Evolutionary conservation across 352 stramenopile species (phyloP).

Genomic region (Phytophthora constricta): DNA sequence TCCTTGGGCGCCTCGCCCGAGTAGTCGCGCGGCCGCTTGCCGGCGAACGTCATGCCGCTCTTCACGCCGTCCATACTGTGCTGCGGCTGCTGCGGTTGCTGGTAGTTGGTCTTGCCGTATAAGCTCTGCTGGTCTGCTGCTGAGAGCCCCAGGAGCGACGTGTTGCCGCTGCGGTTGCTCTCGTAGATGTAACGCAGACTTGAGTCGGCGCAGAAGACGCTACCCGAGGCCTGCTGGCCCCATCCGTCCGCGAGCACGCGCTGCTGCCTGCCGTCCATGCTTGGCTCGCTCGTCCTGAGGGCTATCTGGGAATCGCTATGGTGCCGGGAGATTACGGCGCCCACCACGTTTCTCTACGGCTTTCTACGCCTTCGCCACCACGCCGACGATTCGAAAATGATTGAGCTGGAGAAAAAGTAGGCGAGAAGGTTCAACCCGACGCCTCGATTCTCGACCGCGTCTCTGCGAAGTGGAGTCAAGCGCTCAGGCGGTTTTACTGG

Average conservation of each 20-base stretch:
- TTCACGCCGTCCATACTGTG: background rate
- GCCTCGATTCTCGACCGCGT: too few relatives aligned
- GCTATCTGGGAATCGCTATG: slow-evolving; percentile 24
- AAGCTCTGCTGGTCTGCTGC: slow-evolving; percentile 14
- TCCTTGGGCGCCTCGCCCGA: slow-evolving; percentile 17
- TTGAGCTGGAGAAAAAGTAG: too few relatives aligned
- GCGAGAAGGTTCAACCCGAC: too few relatives aligned
- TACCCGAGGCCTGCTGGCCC: slow-evolving; percentile 57
- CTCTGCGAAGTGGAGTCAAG: too few relatives aligned
- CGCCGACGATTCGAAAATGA: slow-evolving; percentile 29
- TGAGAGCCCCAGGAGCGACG: slow-evolving; percentile 4
- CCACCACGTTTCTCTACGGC: slow-evolving; percentile 14
- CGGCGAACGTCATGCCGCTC: slow-evolving; percentile 26
- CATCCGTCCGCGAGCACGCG: slow-evolving; percentile 77
- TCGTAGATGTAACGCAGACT: slow-evolving; percentile 86
- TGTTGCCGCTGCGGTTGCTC: slow-evolving; percentile 26
- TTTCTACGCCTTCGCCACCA: slow-evolving; percentile 24
- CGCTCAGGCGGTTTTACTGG: background rate
- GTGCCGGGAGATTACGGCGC: background rate
- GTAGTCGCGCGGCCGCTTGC: slow-evolving; percentile 38
- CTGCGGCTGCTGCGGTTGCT: background rate
- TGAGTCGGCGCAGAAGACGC: slow-evolving; percentile 84
- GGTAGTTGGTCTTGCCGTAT: background rate
- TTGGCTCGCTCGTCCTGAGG: background rate
- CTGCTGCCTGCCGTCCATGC: slow-evolving; percentile 43